These are phyloP conservation scores for Globisporangium okanoganense DNA, from an alignment of 352 stramenopile genomes.

Conservation along the genomic window DNA sequence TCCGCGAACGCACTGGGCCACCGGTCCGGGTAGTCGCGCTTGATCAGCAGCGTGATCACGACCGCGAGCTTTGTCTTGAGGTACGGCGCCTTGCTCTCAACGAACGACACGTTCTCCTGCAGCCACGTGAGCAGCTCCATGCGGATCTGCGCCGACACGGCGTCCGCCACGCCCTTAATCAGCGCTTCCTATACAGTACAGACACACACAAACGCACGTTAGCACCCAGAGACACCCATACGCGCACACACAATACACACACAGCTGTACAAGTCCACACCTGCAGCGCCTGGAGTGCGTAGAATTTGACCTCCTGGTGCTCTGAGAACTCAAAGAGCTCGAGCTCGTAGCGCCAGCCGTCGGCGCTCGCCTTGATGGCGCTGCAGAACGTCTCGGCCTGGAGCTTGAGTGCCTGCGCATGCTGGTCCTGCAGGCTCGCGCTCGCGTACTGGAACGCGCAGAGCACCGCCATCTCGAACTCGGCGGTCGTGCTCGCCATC, in stretches of 20 bases:
- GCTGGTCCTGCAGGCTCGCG: slow-evolving; percentile 37
- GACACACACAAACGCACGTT: background rate
- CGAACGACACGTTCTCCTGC: slow-evolving; percentile 46
- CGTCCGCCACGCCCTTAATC: slow-evolving; percentile 31
- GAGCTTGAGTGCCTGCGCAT: slow-evolving; percentile 57
- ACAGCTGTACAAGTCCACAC: background rate
- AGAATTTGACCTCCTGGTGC: slow-evolving; percentile 83
- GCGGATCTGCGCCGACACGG: slow-evolving; percentile 46
- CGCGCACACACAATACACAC: background rate
- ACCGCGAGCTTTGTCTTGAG: slow-evolving; percentile 86
- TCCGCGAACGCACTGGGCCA: slow-evolving; percentile 88
- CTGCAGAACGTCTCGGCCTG: slow-evolving; percentile 70
- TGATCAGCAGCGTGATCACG: slow-evolving; percentile 80
- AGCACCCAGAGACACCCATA: too few species aligned
- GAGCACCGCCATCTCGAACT: slow-evolving; percentile 76
- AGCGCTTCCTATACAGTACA: slow-evolving; percentile 42
- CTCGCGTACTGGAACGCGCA: slow-evolving; percentile 80
- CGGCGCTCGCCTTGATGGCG: slow-evolving; percentile 41
- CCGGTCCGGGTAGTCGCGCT: slow-evolving; percentile 84
- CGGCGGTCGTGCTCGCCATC: slow-evolving; percentile 27
- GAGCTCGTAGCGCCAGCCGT: slow-evolving; percentile 58
- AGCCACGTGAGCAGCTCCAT: slow-evolving; percentile 62
- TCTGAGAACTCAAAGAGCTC: slow-evolving; percentile 64
- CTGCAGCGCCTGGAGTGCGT: slow-evolving; percentile 69
- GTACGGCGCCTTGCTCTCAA: slow-evolving; percentile 64